A percentile compares a stretch with the other conserved stretches of the same genome.
Evolutionary conservation across 225 moss, liverwort and hornwort species (phyloP).

Genomic region (Straminergon stramineum): DNA sequence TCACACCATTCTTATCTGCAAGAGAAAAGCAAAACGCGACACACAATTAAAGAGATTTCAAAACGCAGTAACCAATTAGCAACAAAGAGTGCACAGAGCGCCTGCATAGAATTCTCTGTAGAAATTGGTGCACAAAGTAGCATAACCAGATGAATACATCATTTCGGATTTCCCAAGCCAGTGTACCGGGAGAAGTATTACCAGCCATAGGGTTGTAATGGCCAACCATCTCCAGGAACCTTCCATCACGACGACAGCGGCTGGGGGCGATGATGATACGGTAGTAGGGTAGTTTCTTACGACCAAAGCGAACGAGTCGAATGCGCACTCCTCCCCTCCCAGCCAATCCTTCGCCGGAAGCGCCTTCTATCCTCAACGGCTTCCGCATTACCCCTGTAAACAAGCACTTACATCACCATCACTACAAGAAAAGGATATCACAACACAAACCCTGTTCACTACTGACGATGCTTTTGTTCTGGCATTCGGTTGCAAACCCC

Average conservation of each 20-base stretch:
- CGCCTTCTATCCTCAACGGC: slow-evolving; percentile 16
- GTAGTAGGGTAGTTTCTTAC: slow-evolving; percentile 77
- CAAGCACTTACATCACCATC: background rate
- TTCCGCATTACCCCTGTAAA: slow-evolving; percentile 9
- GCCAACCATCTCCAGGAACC: slow-evolving; percentile 74
- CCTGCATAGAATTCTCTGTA: background rate
- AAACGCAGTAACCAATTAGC: background rate
- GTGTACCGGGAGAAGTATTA: background rate
- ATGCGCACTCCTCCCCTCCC: slow-evolving; percentile 57
- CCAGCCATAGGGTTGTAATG: slow-evolving; percentile 79
- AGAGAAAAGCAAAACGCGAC: background rate
- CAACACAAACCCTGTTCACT: background rate
- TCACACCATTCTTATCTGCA: slow-evolving; percentile 70
- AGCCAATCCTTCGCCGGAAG: slow-evolving; percentile 13
- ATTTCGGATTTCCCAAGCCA: background rate
- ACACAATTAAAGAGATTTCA: background rate
- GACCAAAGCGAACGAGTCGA: slow-evolving; percentile 65
- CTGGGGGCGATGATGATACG: slow-evolving; percentile 71
- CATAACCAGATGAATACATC: background rate
- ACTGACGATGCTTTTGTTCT: background rate
- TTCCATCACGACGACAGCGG: slow-evolving; percentile 72
- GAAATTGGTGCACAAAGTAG: background rate
- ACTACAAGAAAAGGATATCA: background rate
- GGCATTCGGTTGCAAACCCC: background rate
- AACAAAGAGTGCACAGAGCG: background rate